phyloP scores from a whole-genome alignment of 2,329 filamentous ascomycete genomes.

The Arthrobotrys pseudoclavata region DNA sequence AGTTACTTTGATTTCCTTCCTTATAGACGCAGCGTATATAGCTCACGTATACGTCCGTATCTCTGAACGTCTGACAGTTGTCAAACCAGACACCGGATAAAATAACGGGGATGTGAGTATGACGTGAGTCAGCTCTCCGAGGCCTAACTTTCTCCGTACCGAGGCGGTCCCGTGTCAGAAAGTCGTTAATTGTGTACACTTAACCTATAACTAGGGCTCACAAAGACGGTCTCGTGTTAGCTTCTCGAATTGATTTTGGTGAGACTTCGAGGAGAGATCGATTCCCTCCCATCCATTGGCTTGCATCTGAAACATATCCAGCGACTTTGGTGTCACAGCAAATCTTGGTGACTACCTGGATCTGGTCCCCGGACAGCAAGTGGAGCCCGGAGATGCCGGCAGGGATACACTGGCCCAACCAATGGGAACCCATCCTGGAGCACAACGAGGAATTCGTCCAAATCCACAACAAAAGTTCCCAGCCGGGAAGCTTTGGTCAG shows the following conservation, averaged over 20 bases:
- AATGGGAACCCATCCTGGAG: slow-evolving; percentile 12
- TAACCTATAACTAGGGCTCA: slow-evolving; percentile 16
- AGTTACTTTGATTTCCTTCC: slow-evolving; percentile 10
- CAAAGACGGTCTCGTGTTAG: slow-evolving; percentile 33
- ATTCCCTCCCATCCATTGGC: slow-evolving; percentile 42
- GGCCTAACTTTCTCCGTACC: slow-evolving; percentile 35
- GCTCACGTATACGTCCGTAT: slow-evolving; percentile 25
- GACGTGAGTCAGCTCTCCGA: slow-evolving; percentile 47
- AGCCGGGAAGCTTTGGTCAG: slow-evolving; percentile 17
- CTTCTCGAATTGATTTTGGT: slow-evolving; percentile 30
- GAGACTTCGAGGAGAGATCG: slow-evolving; percentile 5
- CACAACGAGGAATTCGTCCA: slow-evolving; percentile 18
- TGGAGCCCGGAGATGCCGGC: slow-evolving; percentile 34
- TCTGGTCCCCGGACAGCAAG: slow-evolving; percentile 29
- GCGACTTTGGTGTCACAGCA: slow-evolving; percentile 33
- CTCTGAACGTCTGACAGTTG: slow-evolving; percentile 35
- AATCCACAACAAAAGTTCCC: slow-evolving; percentile 34
- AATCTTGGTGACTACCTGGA: slow-evolving; percentile 23
- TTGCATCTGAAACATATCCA: slow-evolving; percentile 39
- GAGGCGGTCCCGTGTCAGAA: slow-evolving; percentile 25
- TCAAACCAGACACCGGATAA: slow-evolving; percentile 45
- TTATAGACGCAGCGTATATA: slow-evolving; percentile 36
- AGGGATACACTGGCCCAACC: slow-evolving; percentile 16
- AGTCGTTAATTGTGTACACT: not conserved
- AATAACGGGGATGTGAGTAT: slow-evolving; percentile 39